Base-by-base conservation (phyloP, 202 grass and related monocot species). In the Bolboschoenoplectus hybrid region DNA sequence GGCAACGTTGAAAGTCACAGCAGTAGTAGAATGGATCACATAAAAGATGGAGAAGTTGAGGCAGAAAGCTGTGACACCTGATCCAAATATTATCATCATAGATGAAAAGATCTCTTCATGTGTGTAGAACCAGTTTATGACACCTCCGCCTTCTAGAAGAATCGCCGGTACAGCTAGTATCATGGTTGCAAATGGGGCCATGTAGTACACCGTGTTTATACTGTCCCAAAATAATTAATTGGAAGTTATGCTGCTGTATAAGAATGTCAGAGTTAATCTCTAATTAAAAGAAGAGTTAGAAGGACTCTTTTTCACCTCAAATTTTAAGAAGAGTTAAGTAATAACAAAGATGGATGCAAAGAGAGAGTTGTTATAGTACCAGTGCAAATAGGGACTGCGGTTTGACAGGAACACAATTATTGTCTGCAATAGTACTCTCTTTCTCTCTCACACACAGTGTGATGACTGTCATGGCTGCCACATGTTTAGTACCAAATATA, bases 31-130 rank as follows among this genome's bases (percentile, higher is more conserved):
- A 89, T 98, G 96, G 47, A 98, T 98, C 41, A 98, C 96, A 2
- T 98, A 95, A 86, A 98, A 98, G 46, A 98, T 98, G 61, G 93
- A 98, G 86, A 98, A 98, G 73, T 98, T 98, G 51, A 98, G 96
- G 76, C 96, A 98, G 80, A 98, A 98, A 1, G 96, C 96, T 83
- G 94, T 70, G 60, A 98, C 74, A 55, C 96, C 96, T 63, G 96
- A 98, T 41, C 81, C 88, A 53, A 98, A 80, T 87, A 98, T 94
- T 82, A 98, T 95, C 56, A 90, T 46, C 79, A 94, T 26, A 0
- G 96, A 80, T 26, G 93, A 86, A 70, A 75, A 16, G 7, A 98
- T 52, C 0, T 90, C 74, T 82, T 94, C 90, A 47, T 98, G 93
- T 44, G 91, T 92, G 87, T 92, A 95, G 86, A 98, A 91, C 96